phyloP scores from a whole-genome alignment of 345 rosid species.

The Eucalyptus erythrocorys region DNA sequence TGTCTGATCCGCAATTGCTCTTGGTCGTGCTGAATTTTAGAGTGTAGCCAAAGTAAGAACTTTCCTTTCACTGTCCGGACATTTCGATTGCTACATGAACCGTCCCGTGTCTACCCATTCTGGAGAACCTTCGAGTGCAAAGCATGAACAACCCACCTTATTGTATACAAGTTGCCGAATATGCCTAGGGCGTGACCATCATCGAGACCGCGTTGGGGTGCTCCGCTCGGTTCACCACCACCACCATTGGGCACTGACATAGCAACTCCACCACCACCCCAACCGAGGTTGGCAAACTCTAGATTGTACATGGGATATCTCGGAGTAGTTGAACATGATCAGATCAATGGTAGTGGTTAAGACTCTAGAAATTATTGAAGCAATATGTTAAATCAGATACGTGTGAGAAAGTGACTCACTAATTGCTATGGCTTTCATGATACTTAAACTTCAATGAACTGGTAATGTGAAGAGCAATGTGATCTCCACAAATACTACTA shows the following conservation, averaged over 20 bases:
- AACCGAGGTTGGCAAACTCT: neutral
- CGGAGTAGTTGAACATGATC: neutral
- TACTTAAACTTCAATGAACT: neutral
- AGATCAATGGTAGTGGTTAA: neutral
- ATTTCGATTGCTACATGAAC: neutral
- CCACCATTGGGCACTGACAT: neutral
- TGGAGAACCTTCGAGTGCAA: neutral
- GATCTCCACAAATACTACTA: neutral
- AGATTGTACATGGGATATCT: neutral
- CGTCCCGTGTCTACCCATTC: neutral
- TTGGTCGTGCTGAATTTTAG: slow-evolving; percentile 52
- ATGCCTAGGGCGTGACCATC: neutral
- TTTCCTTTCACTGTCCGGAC: neutral
- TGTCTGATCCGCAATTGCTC: neutral
- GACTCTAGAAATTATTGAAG: neutral
- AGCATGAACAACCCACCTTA: neutral
- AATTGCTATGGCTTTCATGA: neutral
- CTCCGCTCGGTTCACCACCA: neutral
- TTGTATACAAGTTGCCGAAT: neutral
- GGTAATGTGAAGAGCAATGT: neutral
- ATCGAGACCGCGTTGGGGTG: neutral
- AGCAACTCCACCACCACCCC: neutral
- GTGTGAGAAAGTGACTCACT: neutral
- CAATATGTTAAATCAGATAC: neutral
- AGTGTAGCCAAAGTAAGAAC: slow-evolving; percentile 44